phyloP scores from a whole-genome alignment of 345 rosid genomes.

The Melastoma malabathricum region DNA sequence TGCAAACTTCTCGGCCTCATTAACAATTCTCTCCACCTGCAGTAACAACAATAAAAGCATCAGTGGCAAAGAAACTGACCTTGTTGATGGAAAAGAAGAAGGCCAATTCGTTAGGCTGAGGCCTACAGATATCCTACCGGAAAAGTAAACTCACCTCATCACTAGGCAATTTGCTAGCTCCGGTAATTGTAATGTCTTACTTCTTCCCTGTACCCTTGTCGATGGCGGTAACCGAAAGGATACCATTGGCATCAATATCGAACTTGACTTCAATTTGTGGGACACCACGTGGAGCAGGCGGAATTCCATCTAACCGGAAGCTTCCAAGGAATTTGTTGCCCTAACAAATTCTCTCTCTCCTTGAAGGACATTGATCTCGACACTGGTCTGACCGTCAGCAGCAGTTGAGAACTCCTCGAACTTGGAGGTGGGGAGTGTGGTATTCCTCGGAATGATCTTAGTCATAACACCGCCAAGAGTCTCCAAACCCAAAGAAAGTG shows the following conservation, averaged over 20 bases:
- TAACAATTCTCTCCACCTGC: conserved; percentile 83
- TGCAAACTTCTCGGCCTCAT: conserved; percentile 73
- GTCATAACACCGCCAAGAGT: conserved; percentile 99
- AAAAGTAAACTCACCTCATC: too few relatives aligned
- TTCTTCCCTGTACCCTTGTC: too few relatives aligned
- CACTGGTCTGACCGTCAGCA: conserved; percentile 98
- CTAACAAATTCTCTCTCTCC: conserved; percentile 96
- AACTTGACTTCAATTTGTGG: conserved; percentile 44
- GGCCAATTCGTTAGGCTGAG: too few relatives aligned
- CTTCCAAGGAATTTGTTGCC: conserved; percentile 77
- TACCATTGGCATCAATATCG: conserved; percentile 33
- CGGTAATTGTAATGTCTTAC: too few relatives aligned
- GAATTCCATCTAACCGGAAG: conserved; percentile 41
- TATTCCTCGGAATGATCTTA: conserved; percentile 85
- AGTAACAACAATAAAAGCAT: not conserved
- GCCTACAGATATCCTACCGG: too few relatives aligned
- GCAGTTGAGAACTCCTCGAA: conserved; percentile 98
- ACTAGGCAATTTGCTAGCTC: too few relatives aligned
- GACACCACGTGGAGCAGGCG: conserved; percentile 41
- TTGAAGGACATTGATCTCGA: conserved; percentile 91
- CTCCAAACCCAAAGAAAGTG: conserved; percentile 81
- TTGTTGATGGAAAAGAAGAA: too few relatives aligned
- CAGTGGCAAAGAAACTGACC: too few relatives aligned
- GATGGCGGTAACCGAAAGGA: too few relatives aligned
- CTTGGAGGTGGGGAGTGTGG: conserved; percentile 89